Base-by-base conservation (phyloP, 2,329 filamentous ascomycete genomes). In the Aspergillus amoenus region DNA sequence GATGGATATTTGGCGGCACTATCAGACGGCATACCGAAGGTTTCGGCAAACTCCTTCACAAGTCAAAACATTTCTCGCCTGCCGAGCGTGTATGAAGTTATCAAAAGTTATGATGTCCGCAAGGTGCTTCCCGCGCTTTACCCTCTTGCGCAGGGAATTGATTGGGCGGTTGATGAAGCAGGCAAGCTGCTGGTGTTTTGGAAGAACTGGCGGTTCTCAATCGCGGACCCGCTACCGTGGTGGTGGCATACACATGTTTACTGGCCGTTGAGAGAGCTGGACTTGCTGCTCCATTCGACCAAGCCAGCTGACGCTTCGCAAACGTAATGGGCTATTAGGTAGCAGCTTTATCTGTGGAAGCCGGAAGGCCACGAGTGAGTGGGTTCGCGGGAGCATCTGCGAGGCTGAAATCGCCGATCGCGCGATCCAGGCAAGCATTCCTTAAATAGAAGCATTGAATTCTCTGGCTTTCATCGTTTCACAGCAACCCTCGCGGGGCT, bases 201-300 rank as follows among this genome's bases (percentile, higher is more conserved):
- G 81, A 80, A 81, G 52, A 81, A 86, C 17, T 81, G 81, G 0
- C 81, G 76, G 0, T 85, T 82, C 55, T 80, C 82, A 47, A 45
- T 67, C 2, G 81, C 78, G 73, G 84, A 87, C 68, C 84, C 84
- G 2, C 67, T 81, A 66, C 84, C 84, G 0, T 83, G 78, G 64
- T 81, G 83, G 71, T 81, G 80, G 75, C 69, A 85, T 50, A 82
- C 83, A 57, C 82, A 85, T 61, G 70, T 84, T 3, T 84, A 82
- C 62, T 83, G 80, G 77, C 84, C 84, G 0, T 55, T 74, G 21
- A 75, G 55, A 30, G 62, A 62, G 39, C 12, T 67, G 24, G 54
- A 59, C 21, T 30, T 51, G 49, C 45, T 63, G 15, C 21, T 45
- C 41, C 5, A 37, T 17, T 18, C 27, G 11, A 13, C 11, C 1